These are phyloP conservation scores for Nigrospora sphaerica DNA, from an alignment of 2,329 filamentous ascomycete species.

Conservation along the genomic window DNA sequence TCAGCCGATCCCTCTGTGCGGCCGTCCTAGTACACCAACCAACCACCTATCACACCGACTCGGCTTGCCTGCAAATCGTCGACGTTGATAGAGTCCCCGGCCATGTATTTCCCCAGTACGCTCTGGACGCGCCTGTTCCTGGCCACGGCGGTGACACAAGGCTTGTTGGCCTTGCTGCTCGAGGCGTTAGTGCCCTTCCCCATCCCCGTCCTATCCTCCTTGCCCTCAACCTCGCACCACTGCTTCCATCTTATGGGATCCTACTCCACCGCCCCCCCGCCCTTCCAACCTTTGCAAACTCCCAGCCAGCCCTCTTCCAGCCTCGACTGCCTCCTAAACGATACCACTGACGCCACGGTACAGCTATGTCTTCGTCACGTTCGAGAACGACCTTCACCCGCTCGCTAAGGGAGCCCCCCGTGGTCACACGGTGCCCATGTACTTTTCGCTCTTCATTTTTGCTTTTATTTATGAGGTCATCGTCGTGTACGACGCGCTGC, in stretches of 20 bases:
- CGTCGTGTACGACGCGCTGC: not conserved
- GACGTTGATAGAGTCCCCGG: not conserved
- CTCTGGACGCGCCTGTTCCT: not conserved
- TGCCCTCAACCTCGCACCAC: not conserved
- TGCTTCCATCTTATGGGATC: not conserved
- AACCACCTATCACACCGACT: no score
- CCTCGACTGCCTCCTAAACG: no score
- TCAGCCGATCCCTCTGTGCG: no score
- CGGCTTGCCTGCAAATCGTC: no score
- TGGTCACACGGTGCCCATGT: not conserved
- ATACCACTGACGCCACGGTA: not conserved
- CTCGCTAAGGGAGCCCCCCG: not conserved
- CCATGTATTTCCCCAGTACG: not conserved
- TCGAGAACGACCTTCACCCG: not conserved
- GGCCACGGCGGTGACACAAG: not conserved
- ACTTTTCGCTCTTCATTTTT: not conserved
- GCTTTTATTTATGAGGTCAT: not conserved
- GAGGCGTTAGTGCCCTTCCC: not conserved
- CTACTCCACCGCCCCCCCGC: not conserved
- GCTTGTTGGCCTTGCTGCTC: not conserved
- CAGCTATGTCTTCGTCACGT: not conserved
- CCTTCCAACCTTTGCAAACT: not conserved
- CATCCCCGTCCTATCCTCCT: not conserved
- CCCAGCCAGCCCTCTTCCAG: no score
- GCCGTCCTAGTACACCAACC: no score